Evolutionary conservation across 164 flowering plant species (phyloP).

Genomic region (Dillenia suffruticosa): DNA sequence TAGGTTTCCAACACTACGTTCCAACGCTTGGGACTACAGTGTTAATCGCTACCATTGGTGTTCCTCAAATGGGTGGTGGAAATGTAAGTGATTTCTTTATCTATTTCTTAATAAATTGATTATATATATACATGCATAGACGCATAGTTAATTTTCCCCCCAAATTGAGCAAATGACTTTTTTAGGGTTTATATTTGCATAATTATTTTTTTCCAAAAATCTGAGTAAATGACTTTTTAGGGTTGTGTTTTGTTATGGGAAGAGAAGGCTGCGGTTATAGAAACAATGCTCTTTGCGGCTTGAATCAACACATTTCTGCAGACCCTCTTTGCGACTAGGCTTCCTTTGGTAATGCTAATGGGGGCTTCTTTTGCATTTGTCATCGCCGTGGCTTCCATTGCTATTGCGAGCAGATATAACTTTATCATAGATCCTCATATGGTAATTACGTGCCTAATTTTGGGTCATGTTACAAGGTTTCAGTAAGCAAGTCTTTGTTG

Average conservation of each 20-base stretch:
- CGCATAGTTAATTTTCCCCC: too few species aligned
- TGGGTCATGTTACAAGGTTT: too few species aligned
- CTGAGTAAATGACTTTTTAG: too few species aligned
- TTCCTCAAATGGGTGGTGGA: constrained; percentile 73
- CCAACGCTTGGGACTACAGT: constrained; percentile 68
- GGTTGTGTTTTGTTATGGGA: neutral
- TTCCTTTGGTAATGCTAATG: constrained; percentile 63
- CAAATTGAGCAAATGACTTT: too few species aligned
- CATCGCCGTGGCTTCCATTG: constrained; percentile 36
- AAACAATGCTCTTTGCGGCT: constrained; percentile 59
- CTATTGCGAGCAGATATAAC: constrained; percentile 3
- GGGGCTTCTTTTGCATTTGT: constrained; percentile 61
- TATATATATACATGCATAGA: too few species aligned
- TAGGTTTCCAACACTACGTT: constrained; percentile 67
- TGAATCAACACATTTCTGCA: constrained; percentile 71
- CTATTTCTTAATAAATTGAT: neutral
- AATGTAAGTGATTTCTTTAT: constrained; percentile 26
- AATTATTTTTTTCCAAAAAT: too few species aligned
- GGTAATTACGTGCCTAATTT: too few species aligned
- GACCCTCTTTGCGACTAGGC: constrained; percentile 55
- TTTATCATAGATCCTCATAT: neutral
- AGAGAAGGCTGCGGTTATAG: constrained; percentile 65
- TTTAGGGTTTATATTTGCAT: too few species aligned
- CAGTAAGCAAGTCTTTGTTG: too few species aligned
- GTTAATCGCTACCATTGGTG: constrained; percentile 43